Base-by-base conservation (phyloP, 768 basidiomycete species). In the Auriscalpium orientale region DNA sequence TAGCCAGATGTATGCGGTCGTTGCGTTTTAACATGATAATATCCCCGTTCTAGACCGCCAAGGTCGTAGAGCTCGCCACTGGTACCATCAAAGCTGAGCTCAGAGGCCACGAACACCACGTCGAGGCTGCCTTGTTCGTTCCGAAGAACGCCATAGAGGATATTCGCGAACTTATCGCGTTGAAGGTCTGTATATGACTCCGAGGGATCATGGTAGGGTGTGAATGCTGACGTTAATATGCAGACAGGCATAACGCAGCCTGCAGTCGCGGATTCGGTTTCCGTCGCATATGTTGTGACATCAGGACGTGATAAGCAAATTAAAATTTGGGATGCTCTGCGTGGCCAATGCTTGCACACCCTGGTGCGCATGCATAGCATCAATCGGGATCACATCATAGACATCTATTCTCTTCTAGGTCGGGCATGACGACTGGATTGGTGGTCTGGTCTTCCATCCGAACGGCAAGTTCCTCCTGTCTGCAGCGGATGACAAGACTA, bases 361-460 rank as follows among this genome's bases (percentile, higher is more conserved):
- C 69, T 83, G n/a, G 79, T 79, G 54, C 43, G 65, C 46, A 8
- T 43, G 13, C 3, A 50, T 45, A 11, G 15, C 45, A 34, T 55
- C 9, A 49, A 10, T 37, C 28, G 8, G 22, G 48, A n/a, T 33
- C 20, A 3, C 33, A 20, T 33, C 49, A 20, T 18, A 6, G 12
- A 20, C 16, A 38, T 8, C 35, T 33, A 28, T 34, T 22, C 33
- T 22, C 43, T 12, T 8, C 13, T 7, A 73, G 71, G 59, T 63
- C 36, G 74, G 74, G 2, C 72, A 83, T 62, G 79, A 82, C 64
- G 79, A 81, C 60, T 83, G 82, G 82, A 73, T 83, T 28, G 74
- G 79, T 48, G 75, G 77, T 9, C 70, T 83, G 35, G 75, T 78
- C 37, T 83, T 83, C 67, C 82, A 82, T 60, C 82, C 82, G 0